phyloP scores from a whole-genome alignment of 192 early-diverging fungal genomes.

The Dimargaris xerosporica region DNA sequence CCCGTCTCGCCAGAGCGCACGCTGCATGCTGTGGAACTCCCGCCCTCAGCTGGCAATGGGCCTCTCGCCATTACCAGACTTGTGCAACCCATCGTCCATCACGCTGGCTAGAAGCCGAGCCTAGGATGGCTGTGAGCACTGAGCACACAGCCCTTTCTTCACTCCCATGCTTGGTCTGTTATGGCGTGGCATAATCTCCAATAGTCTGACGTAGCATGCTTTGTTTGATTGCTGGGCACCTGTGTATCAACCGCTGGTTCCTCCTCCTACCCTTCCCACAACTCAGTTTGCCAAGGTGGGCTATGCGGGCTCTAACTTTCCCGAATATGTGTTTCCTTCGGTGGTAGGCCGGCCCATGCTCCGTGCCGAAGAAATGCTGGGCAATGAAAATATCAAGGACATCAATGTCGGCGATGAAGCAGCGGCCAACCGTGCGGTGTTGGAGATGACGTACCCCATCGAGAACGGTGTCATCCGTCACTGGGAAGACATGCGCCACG shows the following conservation, averaged over 20 bases:
- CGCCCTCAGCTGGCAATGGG: too few relatives aligned
- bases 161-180: neutral
- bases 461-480: constrained; percentile 95
- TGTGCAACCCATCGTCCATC: neutral
- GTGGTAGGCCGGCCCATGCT: constrained; percentile 97
- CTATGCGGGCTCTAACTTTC: constrained; percentile 91
- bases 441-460: constrained; percentile 97
- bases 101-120: too few relatives aligned
- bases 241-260: too few relatives aligned
- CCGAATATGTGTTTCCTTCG: constrained; percentile 86
- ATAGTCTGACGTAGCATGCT: neutral
- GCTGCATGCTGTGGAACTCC: too few relatives aligned
- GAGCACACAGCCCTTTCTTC: neutral
- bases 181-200: neutral
- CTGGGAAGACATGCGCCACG: constrained; percentile 94
- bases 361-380: constrained; percentile 73
- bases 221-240: neutral
- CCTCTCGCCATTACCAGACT: neutral
- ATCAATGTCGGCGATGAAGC: constrained; percentile 99
- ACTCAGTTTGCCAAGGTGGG: constrained; percentile 91
- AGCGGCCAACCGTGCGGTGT: constrained; percentile 62
- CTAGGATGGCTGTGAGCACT: neutral
- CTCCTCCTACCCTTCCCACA: constrained; percentile 12
- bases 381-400: constrained; percentile 56
- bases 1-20: neutral